Evolutionary conservation across 1,284 basidiomycete species (phyloP), one percentile per base, ranked within the genome.

Genomic region (Mycena citricolor): DNA sequence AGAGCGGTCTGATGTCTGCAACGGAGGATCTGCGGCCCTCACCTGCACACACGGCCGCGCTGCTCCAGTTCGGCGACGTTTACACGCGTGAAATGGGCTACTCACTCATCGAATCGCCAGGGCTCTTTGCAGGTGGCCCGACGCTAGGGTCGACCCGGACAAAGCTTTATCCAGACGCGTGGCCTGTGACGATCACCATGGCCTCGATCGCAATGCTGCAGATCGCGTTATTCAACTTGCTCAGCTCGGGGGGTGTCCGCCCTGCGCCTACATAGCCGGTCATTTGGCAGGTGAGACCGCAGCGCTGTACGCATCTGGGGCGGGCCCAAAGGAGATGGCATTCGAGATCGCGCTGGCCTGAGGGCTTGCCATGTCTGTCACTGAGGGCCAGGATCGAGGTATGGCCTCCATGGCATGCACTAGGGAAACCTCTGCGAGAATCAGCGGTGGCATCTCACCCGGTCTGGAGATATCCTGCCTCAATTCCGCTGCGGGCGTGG

Each of bases 221-320:
- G 47, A 65, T 74, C 4, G 73, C 71, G 0, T 46, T 73, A 3
- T 61, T 67, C 42, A 73, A 76, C 38, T 54, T 68, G 2, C 51
- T 74, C 0, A 38, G 40, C 4, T 56, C 56, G 20, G 35, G 69
- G 8, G 68, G 68, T 4, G 42, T 73, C 26, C 48, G 48, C 5
- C 69, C 72, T 0, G 61, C 68, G 28, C 52, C 57, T 3, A 49
- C 72, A 10, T 73, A 12, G 37, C 71, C 8, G 72, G 71, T 0
- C 69, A 72, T 52, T 71, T 68, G 2, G 66, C 67, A 0, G 70
- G 70, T 2, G 73, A 76, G 49, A 70, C 70, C 0, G 67, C 69
- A 0, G 40, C 70, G 13, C 34, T 74, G 5, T 72, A 71, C 45
- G 68, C 68, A 0, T 71, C 65, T 10, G 72, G 72, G 8, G 65